Base-by-base conservation (phyloP, 2,329 filamentous ascomycete genomes). In the Zasmidium citrigriseum region DNA sequence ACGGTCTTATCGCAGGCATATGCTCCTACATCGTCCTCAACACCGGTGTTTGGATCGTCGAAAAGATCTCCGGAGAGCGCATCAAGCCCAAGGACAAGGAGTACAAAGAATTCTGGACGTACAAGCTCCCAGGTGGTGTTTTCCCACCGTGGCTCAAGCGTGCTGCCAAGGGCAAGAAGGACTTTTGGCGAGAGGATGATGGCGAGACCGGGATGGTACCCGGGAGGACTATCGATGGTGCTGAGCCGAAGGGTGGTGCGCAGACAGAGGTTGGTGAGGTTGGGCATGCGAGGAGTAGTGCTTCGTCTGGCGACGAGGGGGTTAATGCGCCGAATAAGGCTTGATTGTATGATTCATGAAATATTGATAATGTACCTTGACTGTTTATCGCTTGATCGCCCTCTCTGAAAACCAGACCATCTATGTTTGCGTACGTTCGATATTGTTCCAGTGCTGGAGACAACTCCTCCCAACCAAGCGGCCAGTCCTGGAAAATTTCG, bases 1-100 rank as follows among this genome's bases (percentile, higher is more conserved):
- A 96, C 69, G 91, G 91, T 49, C 81, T 96, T 16, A 96, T 96
- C 66, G 89, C 84, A 1, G 90, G 91, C 53, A 89, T 96, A 68
- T 81, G 88, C 68, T 86, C 85, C 41, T 96, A 96, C 75, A 87
- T 88, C 46, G 71, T 89, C 63, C 82, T 96, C 75, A 96, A 96
- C 76, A 84, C 81, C 0, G 70, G 82, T 12, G 86, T 90, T 12
- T 93, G 84, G 84, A 57, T 89, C 49, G 75, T 96, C 65, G 86
- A 89, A 73, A 81, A 85, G 70, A 76, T 76, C 2, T 88, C 86
- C 0, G 80, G 85, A 1, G 90, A 90, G 46, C 84, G 88, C 41
- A 83, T 96, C 63, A 82, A 87, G 7, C 91, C 91, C 0, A 82
- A 83, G 4, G 90, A 93, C 75, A 89, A 91, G 75, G 82, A 89